Evolutionary conservation across 2,329 filamentous ascomycete species (phyloP).

Genomic region (Atkinsonella texensis): DNA sequence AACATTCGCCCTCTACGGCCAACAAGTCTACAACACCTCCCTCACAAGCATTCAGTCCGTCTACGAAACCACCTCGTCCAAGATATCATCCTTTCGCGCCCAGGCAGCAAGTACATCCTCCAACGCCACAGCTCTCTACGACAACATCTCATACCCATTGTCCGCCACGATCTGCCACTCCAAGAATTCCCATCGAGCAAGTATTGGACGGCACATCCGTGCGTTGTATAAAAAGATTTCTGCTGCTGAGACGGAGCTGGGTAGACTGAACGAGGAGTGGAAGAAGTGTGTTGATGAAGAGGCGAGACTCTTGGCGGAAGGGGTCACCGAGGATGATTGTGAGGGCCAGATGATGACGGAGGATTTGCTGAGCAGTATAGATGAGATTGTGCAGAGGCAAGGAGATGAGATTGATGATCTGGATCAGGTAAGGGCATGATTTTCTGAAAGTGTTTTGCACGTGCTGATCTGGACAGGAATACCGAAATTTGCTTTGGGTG

Average conservation of each 20-base stretch:
- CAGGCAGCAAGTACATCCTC: conserved; percentile 9
- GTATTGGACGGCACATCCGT: conserved; percentile 15
- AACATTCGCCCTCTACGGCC: conserved; percentile 4
- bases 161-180: conserved; percentile 20
- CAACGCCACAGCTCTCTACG: conserved; percentile 15
- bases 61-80: conserved; percentile 12
- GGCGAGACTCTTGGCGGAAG: conserved; percentile 10
- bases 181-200: conserved; percentile 12
- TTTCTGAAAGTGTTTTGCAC: not conserved
- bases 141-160: conserved; percentile 20
- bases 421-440: conserved; percentile 14
- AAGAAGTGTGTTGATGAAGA: conserved; percentile 13
- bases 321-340: conserved; percentile 2
- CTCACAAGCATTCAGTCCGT: conserved; percentile 12
- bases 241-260: conserved; percentile 14
- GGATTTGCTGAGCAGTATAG: conserved; percentile 12
- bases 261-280: conserved; percentile 14
- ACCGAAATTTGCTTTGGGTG: conserved; percentile 4
- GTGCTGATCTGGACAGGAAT: conserved; percentile 3
- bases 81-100: conserved; percentile 11
- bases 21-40: conserved; percentile 3
- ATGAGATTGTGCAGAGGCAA: conserved; percentile 13
- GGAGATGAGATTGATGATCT: conserved; percentile 14
- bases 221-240: conserved; percentile 12
- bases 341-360: not conserved